A percentile compares a stretch with the other conserved stretches of the same genome.
phyloP scores from a whole-genome alignment of 352 stramenopile species.

The Globisporangium cederbergense region DNA sequence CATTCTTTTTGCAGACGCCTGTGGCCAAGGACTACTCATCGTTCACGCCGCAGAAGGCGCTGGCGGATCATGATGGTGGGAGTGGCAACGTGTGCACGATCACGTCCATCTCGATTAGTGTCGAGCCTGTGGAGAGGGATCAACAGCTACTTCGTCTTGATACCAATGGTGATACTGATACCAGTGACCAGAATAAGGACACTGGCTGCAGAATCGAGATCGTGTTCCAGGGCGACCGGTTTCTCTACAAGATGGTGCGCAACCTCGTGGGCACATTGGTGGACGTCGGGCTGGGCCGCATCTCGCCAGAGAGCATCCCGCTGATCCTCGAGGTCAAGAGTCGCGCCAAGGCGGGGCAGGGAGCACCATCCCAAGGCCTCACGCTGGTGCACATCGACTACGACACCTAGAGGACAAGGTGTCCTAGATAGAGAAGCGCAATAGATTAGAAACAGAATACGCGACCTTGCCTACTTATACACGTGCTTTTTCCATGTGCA shows the following conservation, averaged over 20 bases:
- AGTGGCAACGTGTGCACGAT: conserved; percentile 56
- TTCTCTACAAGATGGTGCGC: conserved; percentile 86
- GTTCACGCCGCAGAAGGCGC: conserved; percentile 50
- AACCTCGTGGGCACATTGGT: conserved; percentile 80
- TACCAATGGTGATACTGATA: conserved; percentile 15
- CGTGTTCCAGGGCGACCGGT: conserved; percentile 62
- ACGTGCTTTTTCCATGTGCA: too few relatives aligned
- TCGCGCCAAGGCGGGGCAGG: conserved; percentile 53
- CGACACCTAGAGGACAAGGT: background rate
- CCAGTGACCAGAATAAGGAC: conserved; percentile 23
- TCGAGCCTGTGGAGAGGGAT: background rate
- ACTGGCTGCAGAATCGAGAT: conserved; percentile 36
- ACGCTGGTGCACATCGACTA: conserved; percentile 35
- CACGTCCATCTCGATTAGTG: conserved; percentile 28
- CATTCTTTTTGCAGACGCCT: conserved; percentile 26
- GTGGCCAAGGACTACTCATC: conserved; percentile 58
- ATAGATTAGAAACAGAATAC: background rate
- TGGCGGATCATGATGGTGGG: conserved; percentile 25
- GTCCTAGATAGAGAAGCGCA: conserved; percentile 6
- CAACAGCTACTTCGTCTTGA: background rate
- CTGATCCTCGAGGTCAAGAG: conserved; percentile 47
- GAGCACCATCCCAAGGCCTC: conserved; percentile 63
- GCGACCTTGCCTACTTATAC: background rate
- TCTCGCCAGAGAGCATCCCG: conserved; percentile 37
- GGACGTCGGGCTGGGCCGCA: conserved; percentile 56